These are phyloP conservation scores for Phialophora verrucosa DNA, from an alignment of 2,329 filamentous ascomycete genomes.

Conservation along the genomic window DNA sequence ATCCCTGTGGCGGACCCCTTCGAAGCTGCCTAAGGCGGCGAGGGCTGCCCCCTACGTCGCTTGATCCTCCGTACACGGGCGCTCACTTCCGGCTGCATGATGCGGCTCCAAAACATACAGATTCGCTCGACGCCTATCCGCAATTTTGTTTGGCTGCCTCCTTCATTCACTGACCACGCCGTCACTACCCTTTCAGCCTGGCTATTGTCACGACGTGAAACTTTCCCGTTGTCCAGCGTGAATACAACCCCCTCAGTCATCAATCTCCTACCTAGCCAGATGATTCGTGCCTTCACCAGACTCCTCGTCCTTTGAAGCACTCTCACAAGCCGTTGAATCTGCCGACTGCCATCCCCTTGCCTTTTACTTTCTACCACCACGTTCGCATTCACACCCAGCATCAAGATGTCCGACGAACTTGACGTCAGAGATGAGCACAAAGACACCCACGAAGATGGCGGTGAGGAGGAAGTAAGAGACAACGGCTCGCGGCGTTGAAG, in stretches of 20 bases:
- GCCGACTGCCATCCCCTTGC: background rate
- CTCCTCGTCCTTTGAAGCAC: background rate
- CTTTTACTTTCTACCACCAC: background rate
- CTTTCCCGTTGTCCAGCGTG: background rate
- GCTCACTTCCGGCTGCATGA: background rate
- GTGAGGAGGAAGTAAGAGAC: constrained; percentile 52
- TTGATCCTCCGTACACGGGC: background rate
- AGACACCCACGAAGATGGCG: constrained; percentile 49
- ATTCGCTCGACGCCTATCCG: background rate
- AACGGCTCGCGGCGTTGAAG: background rate
- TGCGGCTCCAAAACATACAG: constrained; percentile 8
- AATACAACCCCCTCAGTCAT: background rate
- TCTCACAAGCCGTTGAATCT: background rate
- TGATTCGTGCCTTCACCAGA: background rate
- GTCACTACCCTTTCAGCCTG: background rate
- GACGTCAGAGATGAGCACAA: constrained; percentile 48
- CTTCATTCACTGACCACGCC: background rate
- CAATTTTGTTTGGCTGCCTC: background rate
- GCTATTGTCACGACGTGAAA: background rate
- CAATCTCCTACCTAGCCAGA: background rate
- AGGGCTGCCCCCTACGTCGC: background rate
- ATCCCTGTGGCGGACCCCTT: background rate
- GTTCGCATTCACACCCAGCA: constrained; percentile 6
- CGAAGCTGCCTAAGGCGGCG: background rate
- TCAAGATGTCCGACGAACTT: constrained; percentile 43